These are phyloP conservation scores for Saccharomycopsis oosterbeekiorum DNA, from an alignment of 805 yeast genomes.

Conservation along the genomic window DNA sequence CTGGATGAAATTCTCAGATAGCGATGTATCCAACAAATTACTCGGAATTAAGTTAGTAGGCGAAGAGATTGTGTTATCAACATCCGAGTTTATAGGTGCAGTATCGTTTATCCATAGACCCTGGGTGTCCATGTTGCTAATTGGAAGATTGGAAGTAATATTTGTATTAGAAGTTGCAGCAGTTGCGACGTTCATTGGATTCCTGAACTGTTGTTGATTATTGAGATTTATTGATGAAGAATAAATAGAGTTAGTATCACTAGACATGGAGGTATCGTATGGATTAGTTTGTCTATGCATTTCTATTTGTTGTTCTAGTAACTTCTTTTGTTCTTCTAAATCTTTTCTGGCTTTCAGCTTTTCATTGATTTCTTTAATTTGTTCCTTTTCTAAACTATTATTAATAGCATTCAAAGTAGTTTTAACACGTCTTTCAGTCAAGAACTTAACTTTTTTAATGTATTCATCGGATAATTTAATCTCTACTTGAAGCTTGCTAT, in stretches of 20 bases:
- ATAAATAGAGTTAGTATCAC: not conserved
- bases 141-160: not conserved
- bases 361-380: slow-evolving; percentile 6
- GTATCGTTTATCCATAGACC: not conserved
- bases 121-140: not conserved
- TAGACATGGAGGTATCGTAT: not conserved
- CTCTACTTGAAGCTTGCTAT: not conserved
- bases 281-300: slow-evolving; percentile 1
- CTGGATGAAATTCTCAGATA: not conserved
- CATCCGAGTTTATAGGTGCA: not conserved
- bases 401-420: not conserved
- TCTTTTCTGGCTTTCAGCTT: slow-evolving; percentile 8
- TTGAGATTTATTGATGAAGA: not conserved
- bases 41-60: not conserved
- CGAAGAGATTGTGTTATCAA: not conserved
- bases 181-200: not conserved
- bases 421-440: slow-evolving; percentile 1
- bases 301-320: not conserved
- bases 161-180: not conserved
- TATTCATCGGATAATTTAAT: not conserved
- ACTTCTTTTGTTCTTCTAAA: slow-evolving; percentile 8
- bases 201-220: not conserved
- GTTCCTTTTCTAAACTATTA: not conserved
- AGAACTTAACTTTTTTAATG: slow-evolving; percentile 8
- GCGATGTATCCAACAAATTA: not conserved